Base-by-base conservation (phyloP, 129 eudicot species). In the Flaveria bidentis region DNA sequence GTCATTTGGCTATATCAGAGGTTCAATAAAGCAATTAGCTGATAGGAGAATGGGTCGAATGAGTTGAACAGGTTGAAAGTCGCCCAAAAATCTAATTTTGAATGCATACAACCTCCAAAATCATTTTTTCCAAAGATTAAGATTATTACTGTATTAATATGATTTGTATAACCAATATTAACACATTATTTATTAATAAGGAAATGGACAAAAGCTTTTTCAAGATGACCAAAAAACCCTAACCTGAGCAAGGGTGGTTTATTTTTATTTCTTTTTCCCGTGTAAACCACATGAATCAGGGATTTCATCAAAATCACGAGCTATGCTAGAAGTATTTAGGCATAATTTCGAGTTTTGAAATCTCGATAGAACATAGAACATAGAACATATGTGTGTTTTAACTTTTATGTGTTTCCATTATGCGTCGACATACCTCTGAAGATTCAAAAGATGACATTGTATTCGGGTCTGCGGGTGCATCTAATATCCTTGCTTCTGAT, bases 401-500 rank as follows among this genome's bases (percentile, higher is more conserved):
- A 15, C 28, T 67, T 75, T 15, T 51, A 16, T 13, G 41, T 8
- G n/a, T 25, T 76, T 20, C 14, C 13, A 18, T 45, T 69, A 51
- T 14, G 1, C 23, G 8, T 22, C 39, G 18, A 16, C 73, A 52
- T 88, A 93, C 98, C 95, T 93, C 88, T 6, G 82, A 63, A n/a
- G 85, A 58, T 23, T 75, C 79, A 57, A 71, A 62, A 58, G 88
- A 74, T 46, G 96, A 75, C 61, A 60, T 17, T 23, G 86, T 44
- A 78, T 72, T 81, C 53, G 69, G 85, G 76, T 87, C 97, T 4
- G 58, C 74, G 11, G 89, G 86, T 60, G 82, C 83, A 15, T 94
- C 96, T 41, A 84, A 77, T 56, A 87, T 82, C 80, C 99, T 81
- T 61, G 93, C 96, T 86, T 94, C 99, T 46, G 99, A 90, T 90